These are phyloP conservation scores for Boletellus ananas DNA, from an alignment of 768 basidiomycete species.

Conservation along the genomic window DNA sequence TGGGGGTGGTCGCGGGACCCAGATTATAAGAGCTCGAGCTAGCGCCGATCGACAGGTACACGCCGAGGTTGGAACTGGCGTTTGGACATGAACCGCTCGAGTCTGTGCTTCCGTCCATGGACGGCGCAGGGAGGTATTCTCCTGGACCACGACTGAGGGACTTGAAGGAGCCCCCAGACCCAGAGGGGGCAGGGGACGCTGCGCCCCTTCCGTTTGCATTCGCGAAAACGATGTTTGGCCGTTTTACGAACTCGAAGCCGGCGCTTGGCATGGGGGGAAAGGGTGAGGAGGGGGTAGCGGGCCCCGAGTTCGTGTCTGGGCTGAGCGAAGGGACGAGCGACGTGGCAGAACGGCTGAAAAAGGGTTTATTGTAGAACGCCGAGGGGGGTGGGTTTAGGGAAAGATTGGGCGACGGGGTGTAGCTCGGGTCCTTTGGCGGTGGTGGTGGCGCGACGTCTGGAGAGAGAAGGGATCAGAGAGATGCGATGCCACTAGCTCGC, in stretches of 20 bases:
- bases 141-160: conserved; percentile 9
- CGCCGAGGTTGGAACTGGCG: neutral
- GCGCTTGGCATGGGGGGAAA: conserved; percentile 1
- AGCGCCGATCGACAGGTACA: conserved; percentile 17
- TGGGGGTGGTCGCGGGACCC: neutral
- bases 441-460: conserved; percentile 37
- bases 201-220: conserved; percentile 6
- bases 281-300: conserved; percentile 21
- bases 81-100: conserved; percentile 21
- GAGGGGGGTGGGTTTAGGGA: conserved; percentile 8
- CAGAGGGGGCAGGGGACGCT: conserved; percentile 18
- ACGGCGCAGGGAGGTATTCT: conserved; percentile 13
- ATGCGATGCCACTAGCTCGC: neutral
- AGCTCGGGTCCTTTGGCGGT: conserved; percentile 62
- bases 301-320: conserved; percentile 13
- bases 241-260: conserved; percentile 3
- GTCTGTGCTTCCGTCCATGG: conserved; percentile 26
- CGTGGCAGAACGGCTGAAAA: conserved; percentile 42
- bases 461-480: neutral
- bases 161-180: conserved; percentile 15
- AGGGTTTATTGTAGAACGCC: conserved; percentile 27
- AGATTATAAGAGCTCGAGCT: conserved; percentile 14
- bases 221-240: neutral
- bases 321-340: conserved; percentile 43
- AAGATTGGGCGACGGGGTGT: conserved; percentile 26